Evolutionary conservation across 352 stramenopile genomes (phyloP).

Genomic region (Phytopythium vexans): DNA sequence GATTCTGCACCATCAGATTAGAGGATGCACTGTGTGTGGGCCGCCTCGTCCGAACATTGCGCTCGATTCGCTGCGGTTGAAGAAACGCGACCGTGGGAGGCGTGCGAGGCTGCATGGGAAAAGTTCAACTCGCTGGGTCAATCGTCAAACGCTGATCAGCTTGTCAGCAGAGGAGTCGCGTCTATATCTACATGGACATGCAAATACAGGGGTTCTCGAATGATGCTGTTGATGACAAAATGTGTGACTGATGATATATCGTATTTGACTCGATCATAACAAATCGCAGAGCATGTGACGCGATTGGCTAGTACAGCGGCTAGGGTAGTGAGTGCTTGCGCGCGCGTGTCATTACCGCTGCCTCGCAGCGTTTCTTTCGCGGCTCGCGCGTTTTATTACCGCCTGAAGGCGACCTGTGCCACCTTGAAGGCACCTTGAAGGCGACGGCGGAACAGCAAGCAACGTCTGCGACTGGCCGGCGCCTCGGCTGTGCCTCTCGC

Average conservation of each 20-base stretch:
- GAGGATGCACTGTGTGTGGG: no score
- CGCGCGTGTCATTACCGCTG: constrained; percentile 4
- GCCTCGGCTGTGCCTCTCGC: no score
- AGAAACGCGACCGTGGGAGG: constrained; percentile 1
- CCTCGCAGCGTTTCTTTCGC: neutral
- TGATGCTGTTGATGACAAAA: neutral
- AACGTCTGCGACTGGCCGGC: no score
- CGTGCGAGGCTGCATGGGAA: neutral
- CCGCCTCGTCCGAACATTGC: no score
- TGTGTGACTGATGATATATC: neutral
- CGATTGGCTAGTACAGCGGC: neutral
- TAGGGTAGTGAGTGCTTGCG: neutral
- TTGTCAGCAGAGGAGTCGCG: no score
- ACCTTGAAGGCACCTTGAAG: neutral
- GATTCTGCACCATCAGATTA: no score
- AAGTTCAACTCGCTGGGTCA: constrained; percentile 1
- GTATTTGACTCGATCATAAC: neutral
- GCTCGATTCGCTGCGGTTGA: constrained; percentile 1
- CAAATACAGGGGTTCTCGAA: neutral
- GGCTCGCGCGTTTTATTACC: neutral
- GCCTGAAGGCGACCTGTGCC: neutral
- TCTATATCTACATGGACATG: no score
- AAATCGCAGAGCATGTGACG: neutral
- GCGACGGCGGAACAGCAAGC: no score
- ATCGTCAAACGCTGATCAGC: no score